Evolutionary conservation across 73 alveolate species (phyloP), one percentile per base, ranked within the genome.

Genomic region (Symbiodinium pilosum): DNA sequence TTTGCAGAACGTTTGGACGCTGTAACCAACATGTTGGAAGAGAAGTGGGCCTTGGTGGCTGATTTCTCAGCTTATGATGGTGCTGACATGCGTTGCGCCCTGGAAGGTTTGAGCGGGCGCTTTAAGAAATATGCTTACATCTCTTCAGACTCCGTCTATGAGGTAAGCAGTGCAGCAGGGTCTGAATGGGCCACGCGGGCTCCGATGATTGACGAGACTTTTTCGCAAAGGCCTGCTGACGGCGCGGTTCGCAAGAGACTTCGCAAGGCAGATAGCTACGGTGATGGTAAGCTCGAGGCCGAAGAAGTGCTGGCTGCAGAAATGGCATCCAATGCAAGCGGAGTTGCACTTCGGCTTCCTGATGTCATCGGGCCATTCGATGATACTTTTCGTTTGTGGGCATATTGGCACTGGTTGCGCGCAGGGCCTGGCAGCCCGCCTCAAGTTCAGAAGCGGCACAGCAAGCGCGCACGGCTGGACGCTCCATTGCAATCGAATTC

Each of bases 311-410:
- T 93, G 42, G 92, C 85, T 38, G 98, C 54, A 18, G 92, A 92
- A 24, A 32, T 77, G 38, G 43, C 40, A 2, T 43, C 52, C 21
- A 38, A 43, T 14, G 26, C 71, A 20, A 75, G 98, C 39, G 98
- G 87, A 8, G 43, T 99, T 26, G 89, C 95, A 26, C 42, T 99
- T 71, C 71, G 99, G 39, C 93, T 99, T 44, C 99, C 99, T 4
- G 99, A 99, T 75, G 99, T 99, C 59, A 64, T 99, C 38, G 99
- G 99, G 1, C 99, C 99, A 38, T 99, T 43, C 84, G 99, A 99
- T 43, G 99, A 99, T 43, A 99, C 99, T 1, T 68, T 59, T 7
- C 98, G 99, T 41, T 98, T 99, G 95, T 99, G 99, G 99, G 98
- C 94, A 18, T 87, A 83, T 16, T 93, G 98, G 98, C 98, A 93